These are phyloP conservation scores for Helicocarpus griseus DNA, from an alignment of 2,329 filamentous ascomycete species.

Conservation along the genomic window DNA sequence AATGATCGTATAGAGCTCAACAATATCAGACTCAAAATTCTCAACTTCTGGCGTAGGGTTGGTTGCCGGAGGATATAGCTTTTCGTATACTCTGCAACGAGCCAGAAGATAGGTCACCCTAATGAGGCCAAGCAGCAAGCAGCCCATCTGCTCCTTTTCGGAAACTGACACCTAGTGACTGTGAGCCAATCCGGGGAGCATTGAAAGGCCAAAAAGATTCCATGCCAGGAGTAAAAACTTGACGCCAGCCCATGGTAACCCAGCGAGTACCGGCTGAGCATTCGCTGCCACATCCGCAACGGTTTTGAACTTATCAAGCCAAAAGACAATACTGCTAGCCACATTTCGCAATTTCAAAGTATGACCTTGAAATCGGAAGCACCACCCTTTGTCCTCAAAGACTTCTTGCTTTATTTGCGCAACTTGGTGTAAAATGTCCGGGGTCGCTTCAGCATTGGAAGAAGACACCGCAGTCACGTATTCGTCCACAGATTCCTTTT, in stretches of 20 bases:
- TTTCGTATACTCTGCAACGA: conserved; percentile 6
- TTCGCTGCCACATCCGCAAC: conserved; percentile 9
- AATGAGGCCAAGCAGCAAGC: conserved; percentile 3
- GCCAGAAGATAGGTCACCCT: conserved; percentile 4
- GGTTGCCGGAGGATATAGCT: conserved; percentile 1
- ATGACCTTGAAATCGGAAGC: not conserved
- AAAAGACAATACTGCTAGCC: not conserved
- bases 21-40: conserved; percentile 6
- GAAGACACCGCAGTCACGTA: too few species aligned
- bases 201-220: not conserved
- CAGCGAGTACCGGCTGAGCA: conserved; percentile 11
- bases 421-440: not conserved
- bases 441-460: not conserved
- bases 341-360: not conserved
- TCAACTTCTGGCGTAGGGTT: not conserved
- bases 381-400: conserved; percentile 1
- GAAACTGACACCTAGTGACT: not conserved
- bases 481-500: not conserved
- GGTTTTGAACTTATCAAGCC: conserved; percentile 10
- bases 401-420: not conserved
- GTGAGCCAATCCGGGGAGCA: not conserved
- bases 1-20: conserved; percentile 12
- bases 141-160: conserved; percentile 3
- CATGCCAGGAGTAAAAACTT: conserved; percentile 11
- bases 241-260: conserved; percentile 12